Base-by-base conservation (phyloP, 1,139 yeast species). In the Taphrina betulina region DNA sequence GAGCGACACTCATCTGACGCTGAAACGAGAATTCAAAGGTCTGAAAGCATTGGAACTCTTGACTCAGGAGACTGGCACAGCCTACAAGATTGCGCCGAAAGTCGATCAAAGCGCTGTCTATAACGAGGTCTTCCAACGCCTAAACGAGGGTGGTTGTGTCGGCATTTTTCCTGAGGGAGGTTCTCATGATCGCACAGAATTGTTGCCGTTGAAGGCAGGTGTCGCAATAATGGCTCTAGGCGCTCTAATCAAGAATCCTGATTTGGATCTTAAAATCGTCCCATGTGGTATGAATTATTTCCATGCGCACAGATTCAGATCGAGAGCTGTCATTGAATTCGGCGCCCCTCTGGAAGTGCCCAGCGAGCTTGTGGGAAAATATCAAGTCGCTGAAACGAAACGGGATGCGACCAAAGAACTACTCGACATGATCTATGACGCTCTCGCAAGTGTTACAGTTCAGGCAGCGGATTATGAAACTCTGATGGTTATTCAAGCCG, bases 151-250 rank as follows among this genome's bases (percentile, higher is more conserved):
- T 50, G 81, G 86, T 60, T 86, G 95, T 63, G 74, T 92, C 35
- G 98, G 97, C n/a, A 87, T 92, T 53, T 92, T 90, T 71, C 97
- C 97, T 2, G 97, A 90, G 71, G 97, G 97, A 53, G 97, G 97
- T 0, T 86, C 95, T 16, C 98, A 92, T 65, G 98, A 92, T 68
- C 77, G 97, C 60, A 83, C 97, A 0, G 95, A 88, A 62, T 71
- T 92, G 62, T 73, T 92, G 56, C 97, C 97, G 0, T 74, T 92
- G 65, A 92, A 92, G 67, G 96, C 97, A 0, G 98, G 98, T 58
- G 97, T 92, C 16, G 97, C 96, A 1, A 84, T 92, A 53, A 92
- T 92, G 97, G 97, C 97, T 0, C 73, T 92, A 19, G 97, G 97
- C 17, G 94, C 97, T 0, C 78, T 87, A 76, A 86, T 82, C 16